Base-by-base conservation (phyloP, 2,329 filamentous ascomycete species). In the Lithohypha guttulata region DNA sequence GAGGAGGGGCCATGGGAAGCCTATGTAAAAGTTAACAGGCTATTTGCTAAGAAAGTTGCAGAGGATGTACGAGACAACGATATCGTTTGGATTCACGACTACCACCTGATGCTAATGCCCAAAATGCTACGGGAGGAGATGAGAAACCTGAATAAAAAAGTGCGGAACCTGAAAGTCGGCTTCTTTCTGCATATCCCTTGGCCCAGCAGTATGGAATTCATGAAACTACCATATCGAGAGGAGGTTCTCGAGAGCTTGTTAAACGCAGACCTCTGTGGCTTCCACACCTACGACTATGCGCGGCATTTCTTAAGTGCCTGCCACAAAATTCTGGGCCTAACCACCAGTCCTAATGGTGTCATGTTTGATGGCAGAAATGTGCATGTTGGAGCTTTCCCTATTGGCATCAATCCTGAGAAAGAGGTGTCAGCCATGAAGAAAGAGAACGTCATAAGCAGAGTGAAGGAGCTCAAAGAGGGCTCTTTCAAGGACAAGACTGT, bases 261-360 rank as follows among this genome's bases (percentile, higher is more conserved):
- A 22, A 82, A 93, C 58, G 94, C 89, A 66, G 91, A 96, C 58
- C 68, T 98, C 43, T 85, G 96, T 56, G 91, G 91, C 21, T 96
- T 98, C 69, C 91, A 98, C 63, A 98, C 91, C 19, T 96, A 95
- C 65, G 89, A 96, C 64, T 98, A 98, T 56, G 89, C 87, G n/a
- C 76, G 91, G 37, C 91, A 98, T 63, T 98, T 96, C 66, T 66
- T 98, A 50, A 94, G 86, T 65, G 89, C 84, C 57, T 96, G 91
- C 65, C 89, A 86, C n/a, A 81, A 89, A 49, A 91, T 96, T 50
- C 70, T 95, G 69, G 63, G 63, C 37, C 53, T 70, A 34, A 59
- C 60, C 18, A 95, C 89, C 1, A 93, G 86, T 1, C 89, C 89
- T 0, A 95, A 93, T 54, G 86, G 87, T 9, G 85, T 96, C 47